These are phyloP conservation scores for Furcasterigmium furcatum DNA, from an alignment of 2,329 filamentous ascomycete species.

Conservation along the genomic window DNA sequence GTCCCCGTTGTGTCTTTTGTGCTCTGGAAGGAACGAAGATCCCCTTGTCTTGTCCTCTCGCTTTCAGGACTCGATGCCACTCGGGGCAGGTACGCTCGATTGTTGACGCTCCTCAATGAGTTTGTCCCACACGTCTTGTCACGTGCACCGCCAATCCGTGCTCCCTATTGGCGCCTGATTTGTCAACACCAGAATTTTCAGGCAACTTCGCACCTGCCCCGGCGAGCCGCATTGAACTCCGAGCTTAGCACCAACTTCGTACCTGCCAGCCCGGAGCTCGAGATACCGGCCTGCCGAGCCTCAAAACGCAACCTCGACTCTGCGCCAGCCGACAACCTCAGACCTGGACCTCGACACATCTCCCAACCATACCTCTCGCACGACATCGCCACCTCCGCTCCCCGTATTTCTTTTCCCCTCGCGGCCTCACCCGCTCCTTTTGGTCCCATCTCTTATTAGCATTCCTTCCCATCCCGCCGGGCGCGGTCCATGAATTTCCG, in stretches of 20 bases:
- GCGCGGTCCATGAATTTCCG: no score
- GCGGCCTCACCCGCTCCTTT: no score
- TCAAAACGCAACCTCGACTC: neutral
- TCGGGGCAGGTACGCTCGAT: no score
- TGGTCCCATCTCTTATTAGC: no score
- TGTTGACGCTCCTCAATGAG: no score
- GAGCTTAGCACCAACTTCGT: neutral
- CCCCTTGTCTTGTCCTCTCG: no score
- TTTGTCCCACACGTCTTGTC: neutral
- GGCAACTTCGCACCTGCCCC: conserved; percentile 6
- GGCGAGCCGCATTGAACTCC: neutral
- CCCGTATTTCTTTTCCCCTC: neutral
- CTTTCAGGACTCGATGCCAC: no score
- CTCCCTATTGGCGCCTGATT: neutral
- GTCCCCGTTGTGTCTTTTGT: no score
- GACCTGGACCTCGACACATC: neutral
- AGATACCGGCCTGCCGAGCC: neutral
- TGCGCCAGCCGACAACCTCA: neutral
- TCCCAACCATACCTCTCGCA: neutral
- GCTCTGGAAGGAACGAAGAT: no score
- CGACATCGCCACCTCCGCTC: neutral
- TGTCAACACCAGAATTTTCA: conserved; percentile 29
- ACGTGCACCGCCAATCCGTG: neutral
- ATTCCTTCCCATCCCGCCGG: no score
- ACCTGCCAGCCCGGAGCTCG: neutral